These are phyloP conservation scores for Pulveroboletus sp. DNA, from an alignment of 768 basidiomycete species.

Conservation along the genomic window DNA sequence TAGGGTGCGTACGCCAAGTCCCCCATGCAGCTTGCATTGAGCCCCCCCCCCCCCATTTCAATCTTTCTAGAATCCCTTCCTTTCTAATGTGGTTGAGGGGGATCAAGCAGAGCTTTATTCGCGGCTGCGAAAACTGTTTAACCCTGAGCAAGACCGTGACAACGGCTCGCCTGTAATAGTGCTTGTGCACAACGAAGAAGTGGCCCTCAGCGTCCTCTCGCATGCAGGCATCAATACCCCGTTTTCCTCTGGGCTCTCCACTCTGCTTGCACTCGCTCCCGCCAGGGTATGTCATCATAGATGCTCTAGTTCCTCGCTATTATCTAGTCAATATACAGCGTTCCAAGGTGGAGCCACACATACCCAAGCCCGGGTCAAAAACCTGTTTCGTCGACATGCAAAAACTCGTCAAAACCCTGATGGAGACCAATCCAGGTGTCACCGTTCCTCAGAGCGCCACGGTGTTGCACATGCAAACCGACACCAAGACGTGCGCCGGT, in stretches of 20 bases:
- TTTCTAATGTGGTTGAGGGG: conserved; percentile 18
- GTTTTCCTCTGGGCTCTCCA: conserved; percentile 41
- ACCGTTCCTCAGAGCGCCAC: conserved; percentile 33
- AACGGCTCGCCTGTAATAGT: conserved; percentile 46
- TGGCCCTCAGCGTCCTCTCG: conserved; percentile 38
- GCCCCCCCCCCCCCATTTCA: too few relatives aligned
- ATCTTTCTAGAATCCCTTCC: conserved; percentile 7
- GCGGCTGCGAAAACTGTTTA: conserved; percentile 21
- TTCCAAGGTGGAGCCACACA: neutral
- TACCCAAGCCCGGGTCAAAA: conserved; percentile 11
- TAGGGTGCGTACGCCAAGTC: conserved; percentile 12
- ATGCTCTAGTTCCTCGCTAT: too few relatives aligned
- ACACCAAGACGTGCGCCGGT: conserved; percentile 45
- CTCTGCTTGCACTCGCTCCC: conserved; percentile 10
- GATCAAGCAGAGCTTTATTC: conserved; percentile 9
- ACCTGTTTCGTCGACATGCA: conserved; percentile 43
- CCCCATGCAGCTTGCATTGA: neutral
- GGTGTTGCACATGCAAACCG: conserved; percentile 30
- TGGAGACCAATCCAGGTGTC: conserved; percentile 29
- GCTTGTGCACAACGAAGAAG: conserved; percentile 43
- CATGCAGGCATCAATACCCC: conserved; percentile 40
- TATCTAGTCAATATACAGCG: conserved; percentile 6
- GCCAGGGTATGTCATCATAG: conserved; percentile 5
- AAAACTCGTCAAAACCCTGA: conserved; percentile 37
- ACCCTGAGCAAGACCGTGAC: conserved; percentile 15